phyloP scores from a whole-genome alignment of 805 yeast genomes.

The Kluyveromyces lactis region DNA sequence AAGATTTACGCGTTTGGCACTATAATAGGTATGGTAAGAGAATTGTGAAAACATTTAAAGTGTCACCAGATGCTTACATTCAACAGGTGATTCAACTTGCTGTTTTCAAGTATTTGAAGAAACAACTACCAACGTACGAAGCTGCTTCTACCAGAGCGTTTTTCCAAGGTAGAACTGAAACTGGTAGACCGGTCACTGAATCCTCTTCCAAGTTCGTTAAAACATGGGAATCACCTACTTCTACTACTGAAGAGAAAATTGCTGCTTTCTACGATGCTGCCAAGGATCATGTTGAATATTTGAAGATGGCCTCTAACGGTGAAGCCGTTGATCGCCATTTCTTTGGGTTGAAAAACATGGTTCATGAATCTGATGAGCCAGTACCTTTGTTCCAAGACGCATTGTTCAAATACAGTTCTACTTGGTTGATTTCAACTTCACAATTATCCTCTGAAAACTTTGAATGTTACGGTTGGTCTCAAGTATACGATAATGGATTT shows the following conservation, averaged over 20 bases:
- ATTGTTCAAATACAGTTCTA: conserved; percentile 60
- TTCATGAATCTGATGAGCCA: conserved; percentile 45
- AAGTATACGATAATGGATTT: conserved; percentile 87
- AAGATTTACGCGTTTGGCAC: conserved; percentile 72
- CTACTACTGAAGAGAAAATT: conserved; percentile 46
- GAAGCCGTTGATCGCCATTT: conserved; percentile 90
- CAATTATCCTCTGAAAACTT: conserved; percentile 79
- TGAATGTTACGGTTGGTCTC: conserved; percentile 94
- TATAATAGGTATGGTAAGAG: conserved; percentile 81
- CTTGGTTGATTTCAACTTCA: conserved; percentile 85
- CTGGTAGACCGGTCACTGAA: conserved; percentile 74
- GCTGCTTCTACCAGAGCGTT: conserved; percentile 90
- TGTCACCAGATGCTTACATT: conserved; percentile 87
- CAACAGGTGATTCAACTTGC: conserved; percentile 91
- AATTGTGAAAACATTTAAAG: conserved; percentile 72
- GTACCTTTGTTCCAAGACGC: conserved; percentile 74
- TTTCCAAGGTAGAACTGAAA: conserved; percentile 88
- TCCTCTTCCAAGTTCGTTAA: conserved; percentile 65
- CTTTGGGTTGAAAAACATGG: conserved; percentile 74
- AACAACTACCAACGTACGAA: conserved; percentile 85
- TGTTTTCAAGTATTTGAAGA: conserved; percentile 74
- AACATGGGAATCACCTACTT: conserved; percentile 54
- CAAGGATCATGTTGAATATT: conserved; percentile 63
- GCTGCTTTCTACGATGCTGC: conserved; percentile 65
- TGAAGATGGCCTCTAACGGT: conserved; percentile 74